Evolutionary conservation across 78 protist species (phyloP), one percentile per base, ranked within the genome.

Genomic region (Dictyostelium intermedium): DNA sequence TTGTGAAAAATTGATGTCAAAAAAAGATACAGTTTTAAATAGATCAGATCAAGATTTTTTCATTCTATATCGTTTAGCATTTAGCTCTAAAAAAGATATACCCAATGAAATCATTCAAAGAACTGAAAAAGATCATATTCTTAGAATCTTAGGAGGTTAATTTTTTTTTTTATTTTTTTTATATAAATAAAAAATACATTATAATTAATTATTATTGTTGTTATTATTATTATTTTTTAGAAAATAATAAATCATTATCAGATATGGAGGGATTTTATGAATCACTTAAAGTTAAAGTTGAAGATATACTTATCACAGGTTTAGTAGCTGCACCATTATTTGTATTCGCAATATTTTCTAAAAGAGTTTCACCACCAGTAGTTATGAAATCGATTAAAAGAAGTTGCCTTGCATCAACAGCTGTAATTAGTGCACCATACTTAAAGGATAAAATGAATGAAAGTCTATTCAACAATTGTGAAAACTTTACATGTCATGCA

Each of bases 121-220:
- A 82, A 35, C 79, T 60, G 84, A 86, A 39, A 86, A 56, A 27
- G 39, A n/a, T 76, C 83, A 86, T 53, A 16, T 56, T 6, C 25
- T 74, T 18, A 39, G 63, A 14, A 18, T 11, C 10, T n/a, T 66
- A 13, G 74, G 4, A 23, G 25, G 69, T 60, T 45, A 4, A 45
- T 45, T 20, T 20, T 5, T 20, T 56, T 56, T 14, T 16, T 50
- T 50, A 16, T 50, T 50, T 50, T 50, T 10, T 16, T 50, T 10
- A 2, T 0, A 9, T 2, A 11, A 45, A 45, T 13, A 45, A 45
- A 45, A 45, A 45, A n/a, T n/a, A n/a, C n/a, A n/a, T n/a, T n/a
- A n/a, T n/a, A n/a, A n/a, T n/a, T n/a, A n/a, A n/a, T n/a, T n/a
- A n/a, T n/a, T n/a, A n/a, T n/a, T n/a, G n/a, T n/a, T n/a, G n/a